Conservation (phyloP, 2,329 filamentous ascomycete genomes). For the Cryphonectria nitschkei region DNA sequence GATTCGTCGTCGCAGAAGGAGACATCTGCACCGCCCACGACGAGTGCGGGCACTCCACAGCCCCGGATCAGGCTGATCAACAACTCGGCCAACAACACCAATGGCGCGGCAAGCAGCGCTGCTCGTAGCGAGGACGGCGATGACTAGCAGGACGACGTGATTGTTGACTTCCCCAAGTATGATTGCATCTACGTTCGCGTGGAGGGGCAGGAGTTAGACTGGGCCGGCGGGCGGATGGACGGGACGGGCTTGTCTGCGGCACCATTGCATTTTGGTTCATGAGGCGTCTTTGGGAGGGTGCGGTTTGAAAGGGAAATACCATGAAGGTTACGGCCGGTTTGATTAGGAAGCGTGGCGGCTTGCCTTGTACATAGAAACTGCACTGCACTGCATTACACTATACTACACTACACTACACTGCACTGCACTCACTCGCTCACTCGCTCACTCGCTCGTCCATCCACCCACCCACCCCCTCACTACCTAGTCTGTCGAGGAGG, state of each 20-base stretch:
- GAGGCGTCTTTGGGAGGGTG: constrained; percentile 24
- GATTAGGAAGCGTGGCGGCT: neutral
- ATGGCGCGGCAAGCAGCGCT: constrained; percentile 25
- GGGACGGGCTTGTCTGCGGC: constrained; percentile 4
- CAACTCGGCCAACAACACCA: constrained; percentile 41
- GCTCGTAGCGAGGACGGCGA: constrained; percentile 28
- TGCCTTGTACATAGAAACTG: constrained; percentile 1
- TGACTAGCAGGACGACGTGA: constrained; percentile 12
- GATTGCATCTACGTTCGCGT: constrained; percentile 14
- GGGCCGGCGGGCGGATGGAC: neutral
- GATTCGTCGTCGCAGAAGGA: constrained; percentile 47
- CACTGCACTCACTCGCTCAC: neutral
- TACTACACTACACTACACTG: neutral
- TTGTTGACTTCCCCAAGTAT: constrained; percentile 1
- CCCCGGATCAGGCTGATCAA: constrained; percentile 72
- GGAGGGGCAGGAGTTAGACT: constrained; percentile 19
- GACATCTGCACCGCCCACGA: constrained; percentile 54
- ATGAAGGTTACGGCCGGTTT: constrained; percentile 20
- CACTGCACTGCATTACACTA: neutral
- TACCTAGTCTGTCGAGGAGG: neutral
- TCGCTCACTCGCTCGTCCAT: neutral
- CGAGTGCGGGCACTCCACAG: constrained; percentile 67
- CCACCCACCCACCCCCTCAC: too few relatives aligned
- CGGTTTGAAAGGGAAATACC: constrained; percentile 27
- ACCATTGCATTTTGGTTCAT: constrained; percentile 26